Evolutionary conservation across 2,329 filamentous ascomycete species (phyloP).

Genomic region (Sarocladium strictum): DNA sequence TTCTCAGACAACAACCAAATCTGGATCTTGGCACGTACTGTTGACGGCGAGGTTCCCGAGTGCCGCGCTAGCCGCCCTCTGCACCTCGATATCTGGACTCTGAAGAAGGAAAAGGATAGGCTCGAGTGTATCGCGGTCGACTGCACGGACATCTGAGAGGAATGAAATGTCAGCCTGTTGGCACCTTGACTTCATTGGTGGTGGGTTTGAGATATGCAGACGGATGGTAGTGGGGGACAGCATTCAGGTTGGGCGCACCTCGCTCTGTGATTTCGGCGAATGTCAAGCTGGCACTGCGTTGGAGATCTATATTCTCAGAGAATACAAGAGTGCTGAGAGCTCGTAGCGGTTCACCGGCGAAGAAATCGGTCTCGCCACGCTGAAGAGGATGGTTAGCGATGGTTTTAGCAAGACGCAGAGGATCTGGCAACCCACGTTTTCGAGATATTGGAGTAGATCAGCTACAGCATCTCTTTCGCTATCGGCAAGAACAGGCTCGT

Average conservation of each 20-base stretch:
- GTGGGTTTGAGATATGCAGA: not conserved
- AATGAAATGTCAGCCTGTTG: slow-evolving; percentile 9
- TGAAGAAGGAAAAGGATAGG: slow-evolving; percentile 94
- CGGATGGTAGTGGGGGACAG: not conserved
- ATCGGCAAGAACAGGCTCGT: slow-evolving; percentile 85
- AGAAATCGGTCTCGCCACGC: slow-evolving; percentile 97
- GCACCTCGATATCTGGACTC: slow-evolving; percentile 93
- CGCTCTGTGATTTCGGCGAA: slow-evolving; percentile 98
- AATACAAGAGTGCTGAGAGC: slow-evolving; percentile 95
- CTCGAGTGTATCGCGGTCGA: slow-evolving; percentile 89
- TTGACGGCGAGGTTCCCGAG: slow-evolving; percentile 96
- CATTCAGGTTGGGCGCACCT: slow-evolving; percentile 52
- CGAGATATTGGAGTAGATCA: slow-evolving; percentile 89
- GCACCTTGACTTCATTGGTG: not conserved
- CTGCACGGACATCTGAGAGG: slow-evolving; percentile 81
- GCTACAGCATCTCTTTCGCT: slow-evolving; percentile 96
- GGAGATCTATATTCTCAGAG: slow-evolving; percentile 96
- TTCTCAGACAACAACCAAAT: no score
- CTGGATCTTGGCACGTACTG: slow-evolving; percentile 51
- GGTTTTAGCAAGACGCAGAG: slow-evolving; percentile 6
- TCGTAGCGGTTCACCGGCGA: slow-evolving; percentile 87
- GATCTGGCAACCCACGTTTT: slow-evolving; percentile 64
- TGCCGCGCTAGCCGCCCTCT: slow-evolving; percentile 91
- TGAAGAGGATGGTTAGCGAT: slow-evolving; percentile 29
- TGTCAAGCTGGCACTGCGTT: slow-evolving; percentile 93